A percentile compares a stretch with the other conserved stretches of the same genome.
Conservation (phyloP, 2,329 filamentous ascomycete species). For the Coccinonectria pachysandricola region DNA sequence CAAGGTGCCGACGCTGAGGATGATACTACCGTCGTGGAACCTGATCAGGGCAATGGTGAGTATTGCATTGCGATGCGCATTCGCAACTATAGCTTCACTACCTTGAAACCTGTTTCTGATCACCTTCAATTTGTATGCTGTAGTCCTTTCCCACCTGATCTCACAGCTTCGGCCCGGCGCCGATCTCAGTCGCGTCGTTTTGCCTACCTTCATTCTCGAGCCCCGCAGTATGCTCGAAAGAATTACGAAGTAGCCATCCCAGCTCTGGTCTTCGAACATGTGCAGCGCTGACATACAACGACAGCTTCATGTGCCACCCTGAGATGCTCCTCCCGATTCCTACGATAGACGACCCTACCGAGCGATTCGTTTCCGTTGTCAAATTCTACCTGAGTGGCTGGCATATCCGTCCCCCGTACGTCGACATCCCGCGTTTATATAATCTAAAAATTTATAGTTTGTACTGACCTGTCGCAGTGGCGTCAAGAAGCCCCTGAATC, state of each 20-base stretch:
- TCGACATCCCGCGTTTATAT: conserved; percentile 11
- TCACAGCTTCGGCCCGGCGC: conserved; percentile 92
- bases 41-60: conserved; percentile 89
- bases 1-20: conserved; percentile 38
- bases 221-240: conserved; percentile 96
- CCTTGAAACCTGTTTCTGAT: too few relatives aligned
- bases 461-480: conserved; percentile 49
- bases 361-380: conserved; percentile 88
- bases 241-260: conserved; percentile 71
- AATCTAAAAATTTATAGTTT: conserved; percentile 5
- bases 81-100: too few relatives aligned
- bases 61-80: too few relatives aligned
- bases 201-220: conserved; percentile 96
- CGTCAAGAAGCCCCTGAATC: conserved; percentile 96
- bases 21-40: conserved; percentile 75
- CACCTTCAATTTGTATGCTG: too few relatives aligned
- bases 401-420: conserved; percentile 96
- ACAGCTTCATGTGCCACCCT: conserved; percentile 98
- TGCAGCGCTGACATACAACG: conserved; percentile 6
- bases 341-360: conserved; percentile 74
- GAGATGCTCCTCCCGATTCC: conserved; percentile 88
- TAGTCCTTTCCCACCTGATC: conserved; percentile 94
- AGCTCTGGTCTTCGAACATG: conserved; percentile 3
- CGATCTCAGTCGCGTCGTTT: conserved; percentile 84
- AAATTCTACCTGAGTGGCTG: conserved; percentile 98